Evolutionary conservation across 371 early-diverging fungal genomes (phyloP), one percentile per base, ranked within the genome.

Genomic region (Scutellospora calospora): DNA sequence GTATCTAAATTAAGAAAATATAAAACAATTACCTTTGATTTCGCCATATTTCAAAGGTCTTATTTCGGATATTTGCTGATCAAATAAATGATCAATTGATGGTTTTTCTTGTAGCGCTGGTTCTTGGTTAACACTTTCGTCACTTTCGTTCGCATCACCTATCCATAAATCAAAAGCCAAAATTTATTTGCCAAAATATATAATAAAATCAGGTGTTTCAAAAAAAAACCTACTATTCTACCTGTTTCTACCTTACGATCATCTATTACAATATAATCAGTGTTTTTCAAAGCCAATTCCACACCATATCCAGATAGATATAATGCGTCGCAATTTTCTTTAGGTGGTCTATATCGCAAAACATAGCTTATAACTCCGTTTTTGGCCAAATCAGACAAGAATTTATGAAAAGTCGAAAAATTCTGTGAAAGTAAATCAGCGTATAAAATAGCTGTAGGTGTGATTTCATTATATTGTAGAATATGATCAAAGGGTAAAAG

Each of bases 191-290:
- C 2, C 45, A 25, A 27, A 45, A 38, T 20, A 69, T 35, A 22
- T 22, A 25, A 3, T 22, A 35, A 33, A 33, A n/a, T 22, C 45
- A 18, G 5, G 25, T 4, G 20, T 16, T n/a, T 69, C 8, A 27
- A 18, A 55, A n/a, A 51, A 35, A 81, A 35, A 51, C 45, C 60
- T 9, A 74, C 22, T 45, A 57, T 59, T 1, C 45, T 87, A n/a
- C 79, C 82, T 22, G 76, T 66, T n/a, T 83, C 86, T 6, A 89
- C 81, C 62, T 89, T 88, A 33, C 97, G 91, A 84, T 98, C 98
- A 80, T 98, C 98, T 33, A 93, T 92, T 9, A 96, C 97, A 80
- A 93, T 92, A 87, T 98, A 98, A 82, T 98, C 98, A 8, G 97
- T 96, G 75, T 91, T 96, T 85, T 98, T 98, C 41, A 98, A 82